phyloP scores from a whole-genome alignment of 148 eudicot genomes.

The Rhododendron kiyosumense region DNA sequence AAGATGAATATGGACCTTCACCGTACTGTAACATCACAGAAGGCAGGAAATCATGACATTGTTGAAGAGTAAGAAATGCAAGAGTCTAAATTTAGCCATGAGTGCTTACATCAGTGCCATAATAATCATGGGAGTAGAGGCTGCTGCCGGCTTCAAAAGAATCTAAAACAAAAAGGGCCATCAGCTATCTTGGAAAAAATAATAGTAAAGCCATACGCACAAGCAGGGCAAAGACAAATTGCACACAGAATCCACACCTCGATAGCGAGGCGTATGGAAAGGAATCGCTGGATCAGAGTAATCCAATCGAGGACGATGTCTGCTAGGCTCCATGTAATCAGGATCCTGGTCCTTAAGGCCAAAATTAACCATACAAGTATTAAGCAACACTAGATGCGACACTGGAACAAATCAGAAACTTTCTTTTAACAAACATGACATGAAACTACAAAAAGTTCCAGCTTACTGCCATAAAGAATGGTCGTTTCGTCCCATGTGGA shows the following conservation, averaged over 20 bases:
- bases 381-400: neutral
- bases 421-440: neutral
- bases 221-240: neutral
- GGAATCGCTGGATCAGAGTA: slow-evolving; percentile 44
- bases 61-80: neutral
- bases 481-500: slow-evolving; percentile 59
- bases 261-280: slow-evolving; percentile 36
- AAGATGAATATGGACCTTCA: slow-evolving; percentile 50
- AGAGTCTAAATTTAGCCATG: neutral
- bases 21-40: slow-evolving; percentile 38
- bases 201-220: neutral
- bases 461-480: slow-evolving; percentile 63
- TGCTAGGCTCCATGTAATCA: slow-evolving; percentile 59
- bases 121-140: slow-evolving; percentile 50
- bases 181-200: neutral
- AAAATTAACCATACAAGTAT: neutral
- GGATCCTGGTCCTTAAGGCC: slow-evolving; percentile 50
- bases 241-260: slow-evolving; percentile 36
- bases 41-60: slow-evolving; percentile 2
- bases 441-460: neutral
- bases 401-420: neutral
- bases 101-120: slow-evolving; percentile 64
- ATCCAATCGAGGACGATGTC: slow-evolving; percentile 65
- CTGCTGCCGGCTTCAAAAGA: slow-evolving; percentile 43
- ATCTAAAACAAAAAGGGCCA: slow-evolving; percentile 26